Conservation (phyloP, 1,284 basidiomycete species). For the Rhodotorula sp. region DNA sequence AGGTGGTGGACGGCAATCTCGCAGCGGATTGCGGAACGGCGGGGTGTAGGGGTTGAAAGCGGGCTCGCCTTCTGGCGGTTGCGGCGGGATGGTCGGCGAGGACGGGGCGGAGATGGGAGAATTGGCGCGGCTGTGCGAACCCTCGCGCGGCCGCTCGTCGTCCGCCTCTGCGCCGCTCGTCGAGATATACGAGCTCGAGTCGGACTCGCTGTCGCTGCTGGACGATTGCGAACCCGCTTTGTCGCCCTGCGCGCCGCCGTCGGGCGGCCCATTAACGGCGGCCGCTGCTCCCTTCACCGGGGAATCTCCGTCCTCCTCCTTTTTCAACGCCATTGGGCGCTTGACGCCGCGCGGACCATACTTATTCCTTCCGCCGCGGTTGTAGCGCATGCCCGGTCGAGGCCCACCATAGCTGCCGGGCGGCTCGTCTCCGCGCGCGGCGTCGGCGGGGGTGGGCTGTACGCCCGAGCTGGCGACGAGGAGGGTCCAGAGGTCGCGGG, state of each 20-base stretch:
- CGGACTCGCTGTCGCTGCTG: conserved; percentile 5
- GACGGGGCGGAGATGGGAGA: neutral
- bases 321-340: neutral
- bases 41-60: neutral
- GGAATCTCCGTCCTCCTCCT: neutral
- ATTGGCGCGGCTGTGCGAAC: neutral
- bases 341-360: neutral
- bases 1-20: neutral
- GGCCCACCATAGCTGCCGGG: conserved; percentile 33
- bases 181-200: conserved; percentile 18
- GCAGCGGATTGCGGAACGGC: neutral
- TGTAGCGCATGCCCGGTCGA: conserved; percentile 21
- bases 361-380: conserved; percentile 5
- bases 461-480: conserved; percentile 20
- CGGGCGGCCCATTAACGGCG: neutral
- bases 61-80: neutral
- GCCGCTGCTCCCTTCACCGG: neutral
- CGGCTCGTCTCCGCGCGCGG: conserved; percentile 23
- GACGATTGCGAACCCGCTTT: neutral
- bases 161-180: conserved; percentile 22
- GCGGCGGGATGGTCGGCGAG: neutral
- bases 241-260: neutral
- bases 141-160: conserved; percentile 18
- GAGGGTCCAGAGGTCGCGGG: conserved; percentile 33
- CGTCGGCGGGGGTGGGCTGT: conserved; percentile 27